Evolutionary conservation across 2,329 filamentous ascomycete species (phyloP).

Genomic region (Penicillium glabrum): DNA sequence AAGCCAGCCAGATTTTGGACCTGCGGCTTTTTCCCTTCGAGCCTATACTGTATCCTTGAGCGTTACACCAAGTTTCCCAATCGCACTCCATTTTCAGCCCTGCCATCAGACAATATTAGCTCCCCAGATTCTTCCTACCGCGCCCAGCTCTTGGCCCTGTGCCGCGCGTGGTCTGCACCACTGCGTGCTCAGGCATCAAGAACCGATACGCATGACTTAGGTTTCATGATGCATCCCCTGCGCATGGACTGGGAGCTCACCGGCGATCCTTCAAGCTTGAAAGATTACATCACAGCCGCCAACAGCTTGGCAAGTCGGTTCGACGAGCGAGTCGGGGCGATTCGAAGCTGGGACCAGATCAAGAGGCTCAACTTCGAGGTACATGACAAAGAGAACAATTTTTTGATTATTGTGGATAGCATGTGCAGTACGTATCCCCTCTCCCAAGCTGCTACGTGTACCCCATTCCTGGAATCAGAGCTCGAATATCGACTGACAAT

Average conservation of each 20-base stretch:
- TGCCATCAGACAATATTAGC: not conserved
- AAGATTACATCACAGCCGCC: not conserved
- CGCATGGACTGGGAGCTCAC: not conserved
- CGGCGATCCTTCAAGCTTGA: not conserved
- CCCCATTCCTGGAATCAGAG: not conserved
- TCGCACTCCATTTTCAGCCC: not conserved
- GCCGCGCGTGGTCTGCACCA: not conserved
- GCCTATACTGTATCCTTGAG: constrained; percentile 15
- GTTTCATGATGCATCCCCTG: not conserved
- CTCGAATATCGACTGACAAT: not conserved
- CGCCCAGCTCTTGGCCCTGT: constrained; percentile 10
- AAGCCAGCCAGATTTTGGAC: constrained; percentile 22
- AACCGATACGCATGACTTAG: not conserved
- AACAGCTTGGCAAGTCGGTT: not conserved
- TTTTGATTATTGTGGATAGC: not conserved
- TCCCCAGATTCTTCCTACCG: not conserved
- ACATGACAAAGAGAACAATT: not conserved
- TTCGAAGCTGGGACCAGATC: not conserved
- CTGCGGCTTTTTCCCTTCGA: constrained; percentile 25
- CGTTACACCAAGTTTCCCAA: constrained; percentile 10
- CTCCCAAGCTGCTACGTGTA: not conserved
- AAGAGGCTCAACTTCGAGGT: not conserved
- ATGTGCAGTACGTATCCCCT: not conserved
- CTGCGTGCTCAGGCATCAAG: not conserved
- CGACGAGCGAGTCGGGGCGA: not conserved